Evolutionary conservation across 345 rosid genomes (phyloP), one percentile per base, ranked within the genome.

Genomic region (Salix brachista): DNA sequence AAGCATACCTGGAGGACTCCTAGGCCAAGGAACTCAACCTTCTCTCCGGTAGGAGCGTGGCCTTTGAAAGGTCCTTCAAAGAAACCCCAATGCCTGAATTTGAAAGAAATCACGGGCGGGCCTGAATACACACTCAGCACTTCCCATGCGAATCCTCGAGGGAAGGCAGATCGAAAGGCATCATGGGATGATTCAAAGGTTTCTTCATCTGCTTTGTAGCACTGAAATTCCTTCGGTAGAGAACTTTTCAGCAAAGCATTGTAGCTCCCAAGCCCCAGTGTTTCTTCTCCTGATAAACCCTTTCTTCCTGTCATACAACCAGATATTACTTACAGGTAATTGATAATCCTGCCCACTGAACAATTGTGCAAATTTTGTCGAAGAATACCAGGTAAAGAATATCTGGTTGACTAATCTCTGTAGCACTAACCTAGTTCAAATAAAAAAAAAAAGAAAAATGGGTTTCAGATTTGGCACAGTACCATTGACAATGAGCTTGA

Each of bases 101-200:
- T 92, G 86, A 80, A 92, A 68, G 94, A 75, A 69, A 92, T 90
- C 23, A 81, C 71, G 1, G 97, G 98, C 2, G 95, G 98, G 11
- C 97, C 94, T 0, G 94, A 89, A 71, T 90, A 90, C 16, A 92
- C 97, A 8, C 34, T 50, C 18, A 89, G 54, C 72, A 91, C 84
- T 83, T 91, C 98, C 91, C 91, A 91, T 0, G 97, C 95, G 84
- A 94, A 92, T n/a, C 98, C 97, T 0, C 94, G 85, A 2, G 92
- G 97, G 68, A 94, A 83, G 60, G 97, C 91, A 0, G 89, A 81
- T 52, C 81, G 74, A 58, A 92, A 94, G 13, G 71, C 88, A 17
- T 90, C 88, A 25, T 91, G 97, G 3, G 98, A 91, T 37, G 97
- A 90, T 69, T 89, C 91, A 23, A 91, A 92, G 80, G 74, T 92